phyloP scores from a whole-genome alignment of 164 flowering plant species.

The Kalanchoe fedtschenkoi region DNA sequence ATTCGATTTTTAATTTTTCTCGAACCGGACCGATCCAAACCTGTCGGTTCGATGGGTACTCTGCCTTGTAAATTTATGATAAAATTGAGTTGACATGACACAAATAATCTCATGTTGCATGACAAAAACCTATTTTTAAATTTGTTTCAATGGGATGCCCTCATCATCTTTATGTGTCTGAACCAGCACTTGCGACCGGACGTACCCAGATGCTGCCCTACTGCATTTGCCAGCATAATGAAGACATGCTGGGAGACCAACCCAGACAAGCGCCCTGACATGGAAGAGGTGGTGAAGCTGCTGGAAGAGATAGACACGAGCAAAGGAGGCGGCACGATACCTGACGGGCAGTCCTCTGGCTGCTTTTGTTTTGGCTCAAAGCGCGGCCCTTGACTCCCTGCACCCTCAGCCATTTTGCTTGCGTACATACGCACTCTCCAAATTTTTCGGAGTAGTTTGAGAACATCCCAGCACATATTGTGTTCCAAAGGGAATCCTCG shows the following conservation, averaged over 20 bases:
- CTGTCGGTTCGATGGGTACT: too few relatives aligned
- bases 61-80: too few relatives aligned
- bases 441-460: too few relatives aligned
- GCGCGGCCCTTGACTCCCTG: conserved; percentile 37
- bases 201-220: conserved; percentile 57
- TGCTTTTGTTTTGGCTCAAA: conserved; percentile 33
- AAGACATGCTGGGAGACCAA: conserved; percentile 51
- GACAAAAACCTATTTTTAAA: too few relatives aligned
- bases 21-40: too few relatives aligned
- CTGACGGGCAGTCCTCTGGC: conserved; percentile 36
- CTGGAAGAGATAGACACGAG: conserved; percentile 50
- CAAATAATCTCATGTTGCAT: background rate
- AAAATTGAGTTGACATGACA: too few relatives aligned
- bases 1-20: too few relatives aligned
- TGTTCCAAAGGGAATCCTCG: too few relatives aligned
- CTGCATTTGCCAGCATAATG: conserved; percentile 39
- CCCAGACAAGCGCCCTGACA: conserved; percentile 50
- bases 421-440: too few relatives aligned
- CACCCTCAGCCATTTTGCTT: too few relatives aligned
- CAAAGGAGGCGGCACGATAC: conserved; percentile 66
- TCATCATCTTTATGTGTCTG: background rate
- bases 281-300: conserved; percentile 59
- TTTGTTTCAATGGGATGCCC: too few relatives aligned
- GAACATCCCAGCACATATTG: too few relatives aligned
- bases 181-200: conserved; percentile 57